Base-by-base conservation (phyloP, 1,139 yeast species). In the Pneumocystis oryctolagi region DNA sequence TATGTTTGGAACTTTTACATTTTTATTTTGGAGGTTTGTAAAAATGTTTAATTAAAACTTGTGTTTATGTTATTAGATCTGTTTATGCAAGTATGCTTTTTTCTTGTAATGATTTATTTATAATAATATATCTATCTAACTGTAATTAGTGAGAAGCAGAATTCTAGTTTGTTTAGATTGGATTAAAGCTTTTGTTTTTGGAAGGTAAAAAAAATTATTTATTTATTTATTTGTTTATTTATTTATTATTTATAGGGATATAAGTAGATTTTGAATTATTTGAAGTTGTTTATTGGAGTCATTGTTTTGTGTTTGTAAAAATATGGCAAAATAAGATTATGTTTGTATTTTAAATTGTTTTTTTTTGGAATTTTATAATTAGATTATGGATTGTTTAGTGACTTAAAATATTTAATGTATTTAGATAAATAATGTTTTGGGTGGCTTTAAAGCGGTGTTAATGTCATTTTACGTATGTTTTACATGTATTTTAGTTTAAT, bases 21-120 rank as follows among this genome's bases (percentile, higher is more conserved):
- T 85, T 79, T 79, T 87, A 75, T 85, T 90, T 82, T 90, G 97
- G 97, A 85, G 95, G 78, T 84, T 90, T 53, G 95, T 47, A 25
- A n/a, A n/a, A 25, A 25, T 47, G 25, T 47, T 47, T 47, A 47
- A 47, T 25, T 47, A 25, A 47, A 25, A 5, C 16, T 47, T 47
- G 16, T 9, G 6, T 25, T 47, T 47, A 47, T 47, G 20, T 47
- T 47, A 25, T 47, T 47, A 47, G 55, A 47, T 47, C 55, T 12
- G 55, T 25, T 47, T 47, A 47, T 47, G n/a, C 31, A 47, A 47
- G 30, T 47, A 47, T 47, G 55, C 55, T 47, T 47, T 47, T 47
- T 25, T 42, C 55, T 42, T 47, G 55, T 47, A 47, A 20, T 25
- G 20, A 47, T 47, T 25, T 47, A 47, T 47, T 47, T 18, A 14